A percentile compares a stretch with the other conserved stretches of the same genome.
phyloP scores from a whole-genome alignment of 1,139 yeast genomes.

The Insectozyma bohioensis region DNA sequence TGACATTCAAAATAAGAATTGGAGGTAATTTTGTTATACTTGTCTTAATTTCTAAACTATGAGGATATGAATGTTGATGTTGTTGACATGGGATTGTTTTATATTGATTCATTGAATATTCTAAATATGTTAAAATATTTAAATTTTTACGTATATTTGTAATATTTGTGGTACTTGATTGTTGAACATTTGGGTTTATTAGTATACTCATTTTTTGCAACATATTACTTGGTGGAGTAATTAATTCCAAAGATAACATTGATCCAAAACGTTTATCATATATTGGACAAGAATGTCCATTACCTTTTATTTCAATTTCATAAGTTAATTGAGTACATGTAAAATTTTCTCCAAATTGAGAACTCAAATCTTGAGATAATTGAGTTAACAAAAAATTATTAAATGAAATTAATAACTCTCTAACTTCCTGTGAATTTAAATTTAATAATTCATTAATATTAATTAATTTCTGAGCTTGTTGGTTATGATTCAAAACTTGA shows the following conservation, averaged over 20 bases:
- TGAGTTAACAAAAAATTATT: conserved; percentile 58
- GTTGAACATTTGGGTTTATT: conserved; percentile 17
- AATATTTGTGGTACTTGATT: conserved; percentile 8
- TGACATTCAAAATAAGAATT: conserved; percentile 61
- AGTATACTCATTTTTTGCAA: conserved; percentile 27
- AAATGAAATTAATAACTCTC: conserved; percentile 51
- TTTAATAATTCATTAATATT: conserved; percentile 48
- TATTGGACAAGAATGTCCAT: conserved; percentile 31
- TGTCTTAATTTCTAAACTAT: conserved; percentile 52
- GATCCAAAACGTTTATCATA: conserved; percentile 27
- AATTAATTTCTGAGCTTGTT: conserved; percentile 50
- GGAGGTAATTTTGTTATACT: conserved; percentile 58
- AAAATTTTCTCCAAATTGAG: conserved; percentile 19
- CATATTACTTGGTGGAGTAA: conserved; percentile 31
- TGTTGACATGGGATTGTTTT: conserved; percentile 45
- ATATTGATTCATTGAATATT: conserved; percentile 55
- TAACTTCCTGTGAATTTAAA: conserved; percentile 34
- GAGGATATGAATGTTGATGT: conserved; percentile 27
- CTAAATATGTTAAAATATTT: conserved; percentile 48
- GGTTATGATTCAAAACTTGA: conserved; percentile 45
- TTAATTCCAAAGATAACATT: conserved; percentile 29
- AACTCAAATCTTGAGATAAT: conserved; percentile 47
- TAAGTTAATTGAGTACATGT: conserved; percentile 25
- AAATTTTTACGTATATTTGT: conserved; percentile 17
- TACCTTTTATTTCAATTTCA: conserved; percentile 40